phyloP scores from a whole-genome alignment of 2,329 filamentous ascomycete genomes.

The Botrytis fragariae region DNA sequence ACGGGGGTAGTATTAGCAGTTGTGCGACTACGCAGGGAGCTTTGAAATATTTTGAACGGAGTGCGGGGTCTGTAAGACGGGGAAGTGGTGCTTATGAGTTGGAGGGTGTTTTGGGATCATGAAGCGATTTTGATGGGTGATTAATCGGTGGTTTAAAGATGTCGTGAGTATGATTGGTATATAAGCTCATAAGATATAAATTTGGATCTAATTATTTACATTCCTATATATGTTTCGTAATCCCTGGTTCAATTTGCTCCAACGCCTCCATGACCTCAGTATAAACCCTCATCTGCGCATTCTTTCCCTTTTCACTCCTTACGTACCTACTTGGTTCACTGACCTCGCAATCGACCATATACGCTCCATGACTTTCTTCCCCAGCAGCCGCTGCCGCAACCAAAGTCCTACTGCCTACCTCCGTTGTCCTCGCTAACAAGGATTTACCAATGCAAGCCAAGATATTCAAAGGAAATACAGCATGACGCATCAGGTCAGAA shows the following conservation, averaged over 20 bases:
- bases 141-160: not conserved
- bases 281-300: conserved; percentile 42
- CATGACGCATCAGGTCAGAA: conserved; percentile 38
- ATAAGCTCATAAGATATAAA: not conserved
- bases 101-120: not conserved
- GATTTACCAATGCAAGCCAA: conserved; percentile 30
- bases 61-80: conserved; percentile 24
- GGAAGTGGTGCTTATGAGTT: conserved; percentile 1
- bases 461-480: conserved; percentile 32
- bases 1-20: conserved; percentile 50
- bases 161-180: not conserved
- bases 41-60: conserved; percentile 54
- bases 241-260: conserved; percentile 44
- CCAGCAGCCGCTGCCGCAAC: conserved; percentile 36
- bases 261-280: conserved; percentile 45
- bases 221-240: conserved; percentile 31
- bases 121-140: not conserved
- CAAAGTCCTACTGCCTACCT: conserved; percentile 40
- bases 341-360: conserved; percentile 34
- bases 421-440: conserved; percentile 36
- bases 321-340: conserved; percentile 39
- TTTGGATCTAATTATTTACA: not conserved
- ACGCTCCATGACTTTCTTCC: conserved; percentile 36
- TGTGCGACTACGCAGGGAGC: conserved; percentile 55
- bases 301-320: conserved; percentile 41